Evolutionary conservation across 495 filamentous ascomycete species (phyloP).

Genomic region (Penicillium pancosmium): DNA sequence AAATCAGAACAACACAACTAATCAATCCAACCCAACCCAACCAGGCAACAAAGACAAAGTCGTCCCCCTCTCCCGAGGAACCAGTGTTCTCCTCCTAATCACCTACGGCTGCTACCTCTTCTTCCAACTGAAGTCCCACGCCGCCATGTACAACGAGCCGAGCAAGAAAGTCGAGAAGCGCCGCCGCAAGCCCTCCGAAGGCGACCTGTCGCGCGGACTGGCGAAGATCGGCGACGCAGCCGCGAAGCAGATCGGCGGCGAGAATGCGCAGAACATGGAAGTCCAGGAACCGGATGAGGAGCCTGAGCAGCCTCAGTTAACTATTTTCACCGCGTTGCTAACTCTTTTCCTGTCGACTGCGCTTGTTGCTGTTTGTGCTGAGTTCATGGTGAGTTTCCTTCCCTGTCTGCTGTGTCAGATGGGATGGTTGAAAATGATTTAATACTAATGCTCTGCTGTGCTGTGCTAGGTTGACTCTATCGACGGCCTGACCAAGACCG

Average conservation of each 20-base stretch:
- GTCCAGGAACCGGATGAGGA: constrained; percentile 56
- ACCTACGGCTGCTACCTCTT: constrained; percentile 77
- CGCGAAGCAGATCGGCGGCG: constrained; percentile 40
- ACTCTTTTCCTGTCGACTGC: constrained; percentile 74
- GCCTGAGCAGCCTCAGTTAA: constrained; percentile 73
- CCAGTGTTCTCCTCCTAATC: constrained; percentile 71
- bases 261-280: constrained; percentile 47
- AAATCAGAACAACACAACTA: not conserved
- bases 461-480: constrained; percentile 64
- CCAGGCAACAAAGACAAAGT: constrained; percentile 26
- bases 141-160: constrained; percentile 70
- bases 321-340: constrained; percentile 66
- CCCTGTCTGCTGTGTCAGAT: not conserved
- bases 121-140: constrained; percentile 82
- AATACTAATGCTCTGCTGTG: not conserved
- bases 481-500: constrained; percentile 61
- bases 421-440: not conserved
- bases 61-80: constrained; percentile 50
- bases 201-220: constrained; percentile 61
- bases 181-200: constrained; percentile 54
- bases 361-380: constrained; percentile 84
- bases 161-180: constrained; percentile 68
- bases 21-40: not conserved
- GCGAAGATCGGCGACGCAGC: constrained; percentile 60
- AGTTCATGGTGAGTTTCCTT: constrained; percentile 67